Base-by-base conservation (phyloP, 441 rosid genomes). In the Breynia disticha region DNA sequence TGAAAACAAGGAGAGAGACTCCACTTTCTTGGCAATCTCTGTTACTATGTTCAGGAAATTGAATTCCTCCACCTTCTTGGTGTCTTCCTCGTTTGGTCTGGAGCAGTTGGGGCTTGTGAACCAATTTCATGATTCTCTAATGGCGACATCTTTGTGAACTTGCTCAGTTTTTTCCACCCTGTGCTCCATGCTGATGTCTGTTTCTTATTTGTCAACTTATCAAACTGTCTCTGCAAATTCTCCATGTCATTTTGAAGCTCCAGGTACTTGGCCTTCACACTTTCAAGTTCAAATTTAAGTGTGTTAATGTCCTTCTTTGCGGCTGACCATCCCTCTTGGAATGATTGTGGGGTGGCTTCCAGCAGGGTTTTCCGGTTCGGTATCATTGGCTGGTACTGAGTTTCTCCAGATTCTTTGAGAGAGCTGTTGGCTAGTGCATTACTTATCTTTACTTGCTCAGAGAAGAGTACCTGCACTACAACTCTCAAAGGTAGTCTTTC, bases 21-120 rank as follows among this genome's bases (percentile, higher is more conserved):
- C 28, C 13, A 46, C 28, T 1, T 54, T 47, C 24, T 7, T 16
- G 19, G 46, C 39, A 54, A 48, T 15, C 52, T 35, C 9, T 19
- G 7, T 20, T 1, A 18, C 16, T 15, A 35, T 21, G 16, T 51
- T 76, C 67, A 91, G 32, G 98, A 91, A 67, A 86, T 84, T 10
- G 98, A 91, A 73, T 91, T 91, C 65, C 98, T 79, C 98, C 98
- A 87, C 56, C 96, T 81, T 74, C 98, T 80, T 18, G 96, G 89
- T 20, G 87, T 67, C 70, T 78, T 87, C 69, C 77, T 77, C 1
- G 75, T 45, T 35, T 80, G 85, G 46, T 80, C 90, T 28, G 67
- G 77, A 38, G 75, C 60, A 19, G 67, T 63, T 32, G 79, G 71
- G 19, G 61, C 56, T 65, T 76, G 90, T 21, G 81, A 57, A 55